Percentiles rank a stretch among this genome's conserved stretches.
Evolutionary conservation across 495 filamentous ascomycete genomes (phyloP).

Genomic region (Aspergillus bertholletiae): DNA sequence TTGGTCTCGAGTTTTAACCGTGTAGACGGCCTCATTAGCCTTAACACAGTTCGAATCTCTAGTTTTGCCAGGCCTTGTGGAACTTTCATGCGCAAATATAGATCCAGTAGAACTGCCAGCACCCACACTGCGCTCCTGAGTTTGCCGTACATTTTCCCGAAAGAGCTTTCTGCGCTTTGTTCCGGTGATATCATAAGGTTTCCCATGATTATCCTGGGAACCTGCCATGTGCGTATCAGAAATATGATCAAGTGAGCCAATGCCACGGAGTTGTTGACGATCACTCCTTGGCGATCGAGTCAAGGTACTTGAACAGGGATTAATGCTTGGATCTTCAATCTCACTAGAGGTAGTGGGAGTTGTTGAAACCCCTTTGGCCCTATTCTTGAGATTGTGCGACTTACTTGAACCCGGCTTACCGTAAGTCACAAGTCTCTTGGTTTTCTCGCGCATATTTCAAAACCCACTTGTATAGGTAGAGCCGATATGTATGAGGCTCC

Average conservation of each 20-base stretch:
- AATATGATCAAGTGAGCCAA: neutral
- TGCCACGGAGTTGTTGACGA: neutral
- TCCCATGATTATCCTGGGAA: neutral
- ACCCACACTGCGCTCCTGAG: neutral
- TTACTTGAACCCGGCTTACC: slow-evolving; percentile 1
- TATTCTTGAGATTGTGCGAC: neutral
- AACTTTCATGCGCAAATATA: neutral
- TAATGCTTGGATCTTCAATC: neutral
- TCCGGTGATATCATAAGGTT: neutral
- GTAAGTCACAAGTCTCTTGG: slow-evolving; percentile 13
- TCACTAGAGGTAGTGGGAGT: neutral
- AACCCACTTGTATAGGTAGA: neutral
- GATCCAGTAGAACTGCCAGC: neutral
- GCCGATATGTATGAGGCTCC: neutral
- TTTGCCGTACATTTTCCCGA: neutral
- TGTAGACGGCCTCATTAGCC: neutral
- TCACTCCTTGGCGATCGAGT: neutral
- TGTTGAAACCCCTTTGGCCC: neutral
- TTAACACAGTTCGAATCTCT: neutral
- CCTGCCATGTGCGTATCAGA: neutral
- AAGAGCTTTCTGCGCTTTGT: slow-evolving; percentile 6
- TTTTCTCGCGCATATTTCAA: slow-evolving; percentile 8
- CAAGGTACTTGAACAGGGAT: neutral
- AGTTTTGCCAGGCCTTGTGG: neutral
- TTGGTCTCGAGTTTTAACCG: neutral